Conservation (phyloP, 116 monocot genomes). For the Papilionanthe hybrid region DNA sequence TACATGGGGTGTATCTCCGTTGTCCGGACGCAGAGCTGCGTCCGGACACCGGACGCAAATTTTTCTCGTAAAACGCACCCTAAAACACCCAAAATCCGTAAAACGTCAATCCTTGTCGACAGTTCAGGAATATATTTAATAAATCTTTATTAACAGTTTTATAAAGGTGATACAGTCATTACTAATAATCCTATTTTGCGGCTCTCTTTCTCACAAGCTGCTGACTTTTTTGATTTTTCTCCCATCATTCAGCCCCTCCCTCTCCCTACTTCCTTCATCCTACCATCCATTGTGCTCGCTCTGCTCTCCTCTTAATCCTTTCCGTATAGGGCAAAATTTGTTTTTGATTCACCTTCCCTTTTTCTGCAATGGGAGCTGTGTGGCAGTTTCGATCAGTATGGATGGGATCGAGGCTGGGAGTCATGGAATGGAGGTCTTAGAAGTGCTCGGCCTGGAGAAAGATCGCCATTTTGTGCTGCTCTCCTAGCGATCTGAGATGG, state of each 20-base stretch:
- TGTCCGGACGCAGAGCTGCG: too few species aligned
- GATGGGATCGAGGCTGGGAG: background rate
- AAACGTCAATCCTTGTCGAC: too few species aligned
- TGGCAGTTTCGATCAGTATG: background rate
- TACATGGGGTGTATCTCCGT: too few species aligned
- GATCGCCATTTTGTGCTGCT: background rate
- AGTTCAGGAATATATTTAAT: too few species aligned
- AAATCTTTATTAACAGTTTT: too few species aligned
- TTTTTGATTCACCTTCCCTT: constrained; percentile 1
- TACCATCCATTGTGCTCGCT: background rate
- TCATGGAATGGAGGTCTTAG: background rate
- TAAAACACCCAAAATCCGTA: too few species aligned
- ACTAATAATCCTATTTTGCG: too few species aligned
- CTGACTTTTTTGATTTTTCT: too few species aligned
- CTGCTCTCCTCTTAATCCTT: background rate
- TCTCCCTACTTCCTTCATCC: background rate
- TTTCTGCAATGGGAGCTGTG: background rate
- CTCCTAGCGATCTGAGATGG: constrained; percentile 19
- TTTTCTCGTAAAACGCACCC: too few species aligned
- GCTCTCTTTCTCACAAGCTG: too few species aligned
- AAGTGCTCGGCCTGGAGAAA: constrained; percentile 1
- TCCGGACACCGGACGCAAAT: too few species aligned
- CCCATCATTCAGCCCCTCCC: background rate
- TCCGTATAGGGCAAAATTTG: constrained; percentile 10
- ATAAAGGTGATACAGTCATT: too few species aligned